Conservation (phyloP, 225 moss, liverwort and hornwort species). For the Lunularia cruciata region DNA sequence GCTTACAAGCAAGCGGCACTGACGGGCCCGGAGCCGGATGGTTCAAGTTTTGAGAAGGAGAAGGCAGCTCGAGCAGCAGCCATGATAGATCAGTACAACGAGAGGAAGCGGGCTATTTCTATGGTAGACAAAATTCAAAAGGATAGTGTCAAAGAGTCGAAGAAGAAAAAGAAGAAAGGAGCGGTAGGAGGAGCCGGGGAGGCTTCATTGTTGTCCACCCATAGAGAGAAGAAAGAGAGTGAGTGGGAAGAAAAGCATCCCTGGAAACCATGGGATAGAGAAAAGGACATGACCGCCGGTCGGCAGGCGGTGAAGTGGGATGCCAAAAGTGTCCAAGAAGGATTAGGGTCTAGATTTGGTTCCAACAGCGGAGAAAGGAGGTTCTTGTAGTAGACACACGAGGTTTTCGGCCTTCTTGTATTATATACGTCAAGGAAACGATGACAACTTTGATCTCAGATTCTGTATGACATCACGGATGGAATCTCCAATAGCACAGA, state of each 20-base stretch:
- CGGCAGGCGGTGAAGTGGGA: constrained; percentile 78
- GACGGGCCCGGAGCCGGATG: constrained; percentile 52
- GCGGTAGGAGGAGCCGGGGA: constrained; percentile 14
- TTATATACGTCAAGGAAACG: too few relatives aligned
- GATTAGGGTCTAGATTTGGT: constrained; percentile 66
- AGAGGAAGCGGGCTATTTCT: constrained; percentile 66
- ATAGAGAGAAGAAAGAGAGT: constrained; percentile 42
- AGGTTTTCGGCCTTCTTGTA: too few relatives aligned
- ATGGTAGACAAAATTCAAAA: constrained; percentile 73
- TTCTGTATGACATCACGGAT: too few relatives aligned
- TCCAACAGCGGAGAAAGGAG: constrained; percentile 60
- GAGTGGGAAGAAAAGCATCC: constrained; percentile 80
- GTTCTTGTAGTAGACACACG: constrained; percentile 57
- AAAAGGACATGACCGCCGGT: constrained; percentile 78
- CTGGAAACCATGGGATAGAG: constrained; percentile 97
- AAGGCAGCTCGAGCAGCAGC: constrained; percentile 65
- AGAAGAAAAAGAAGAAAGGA: constrained; percentile 55
- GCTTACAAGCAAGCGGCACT: constrained; percentile 88
- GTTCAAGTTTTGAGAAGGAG: constrained; percentile 64
- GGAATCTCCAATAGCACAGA: too few relatives aligned
- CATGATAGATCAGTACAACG: constrained; percentile 76
- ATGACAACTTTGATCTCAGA: too few relatives aligned
- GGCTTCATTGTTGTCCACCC: constrained; percentile 1
- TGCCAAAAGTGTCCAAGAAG: constrained; percentile 61
- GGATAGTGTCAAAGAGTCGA: constrained; percentile 45